Base-by-base conservation (phyloP, 148 eudicot genomes). In the Arbutus unedo region DNA sequence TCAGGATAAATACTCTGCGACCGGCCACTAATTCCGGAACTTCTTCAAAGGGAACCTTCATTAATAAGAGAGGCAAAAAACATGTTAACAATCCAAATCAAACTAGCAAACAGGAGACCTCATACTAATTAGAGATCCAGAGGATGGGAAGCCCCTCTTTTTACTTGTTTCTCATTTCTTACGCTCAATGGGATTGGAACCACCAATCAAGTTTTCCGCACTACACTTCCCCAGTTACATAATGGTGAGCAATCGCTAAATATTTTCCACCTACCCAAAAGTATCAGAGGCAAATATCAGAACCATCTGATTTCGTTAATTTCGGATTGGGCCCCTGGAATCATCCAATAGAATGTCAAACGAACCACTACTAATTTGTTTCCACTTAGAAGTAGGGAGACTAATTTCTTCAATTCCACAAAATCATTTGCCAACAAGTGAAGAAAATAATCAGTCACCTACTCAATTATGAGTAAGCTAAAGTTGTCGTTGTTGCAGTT, bases 41-140 rank as follows among this genome's bases (percentile, higher is more conserved):
- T 86, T 93, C 93, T 86, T 96, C 98, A 90, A 93, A 96, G 50
- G 98, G 97, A 51, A 93, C 98, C 99, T 96, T 85, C 79, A 91
- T 73, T 81, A n/a, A 85, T 51, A 48, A 85, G 48, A 83, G 10
- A 78, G 51, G 49, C 11, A 44, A 15, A 54, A 76, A 70, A 53
- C 59, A 73, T 41, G 45, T 74, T n/a, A 55, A 55, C 55, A 84
- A 67, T 16, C 49, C 70, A 74, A 55, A 83, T 83, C 80, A 83
- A 71, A 47, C 38, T 21, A 67, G 67, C 45, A 68, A 75, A 25
- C 45, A 78, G 31, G 8, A 6, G n/a, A 38, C 4, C 56, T 13
- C 6, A 70, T 8, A 19, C 21, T n/a, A 67, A 62, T 45, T 44
- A 8, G 3, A 19, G 53, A 74, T 38, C 15, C 43, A 76, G 56